phyloP scores from a whole-genome alignment of 2,329 filamentous ascomycete species.

The Cladophialophora yegresii region DNA sequence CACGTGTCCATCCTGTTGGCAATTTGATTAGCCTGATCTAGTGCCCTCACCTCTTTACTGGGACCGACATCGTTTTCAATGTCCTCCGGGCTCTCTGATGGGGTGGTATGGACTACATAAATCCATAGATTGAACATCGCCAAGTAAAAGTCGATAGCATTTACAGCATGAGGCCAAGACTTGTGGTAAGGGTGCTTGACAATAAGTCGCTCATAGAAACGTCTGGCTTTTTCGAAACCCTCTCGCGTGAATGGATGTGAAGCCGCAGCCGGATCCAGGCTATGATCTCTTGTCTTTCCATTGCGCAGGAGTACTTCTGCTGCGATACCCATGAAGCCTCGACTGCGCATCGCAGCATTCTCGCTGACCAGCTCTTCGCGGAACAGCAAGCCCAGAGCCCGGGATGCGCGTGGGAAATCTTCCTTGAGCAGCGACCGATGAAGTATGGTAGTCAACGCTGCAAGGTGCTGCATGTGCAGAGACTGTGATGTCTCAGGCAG shows the following conservation, averaged over 20 bases:
- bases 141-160: constrained; percentile 76
- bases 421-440: constrained; percentile 71
- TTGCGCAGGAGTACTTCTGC: constrained; percentile 76
- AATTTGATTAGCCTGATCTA: constrained; percentile 63
- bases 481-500: constrained; percentile 41
- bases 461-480: constrained; percentile 58
- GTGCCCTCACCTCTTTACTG: constrained; percentile 43
- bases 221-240: constrained; percentile 60
- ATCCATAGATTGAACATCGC: constrained; percentile 80
- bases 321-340: constrained; percentile 77
- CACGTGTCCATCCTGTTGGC: constrained; percentile 69
- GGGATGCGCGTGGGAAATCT: constrained; percentile 70
- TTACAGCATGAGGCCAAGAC: constrained; percentile 59
- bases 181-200: constrained; percentile 73
- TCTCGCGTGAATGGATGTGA: constrained; percentile 44
- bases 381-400: constrained; percentile 74
- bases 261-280: background rate
- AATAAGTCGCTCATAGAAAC: constrained; percentile 77
- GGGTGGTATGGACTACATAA: constrained; percentile 65
- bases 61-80: constrained; percentile 34
- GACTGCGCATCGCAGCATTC: constrained; percentile 67
- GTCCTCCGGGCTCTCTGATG: constrained; percentile 40
- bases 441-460: constrained; percentile 67
- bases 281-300: background rate
- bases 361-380: constrained; percentile 60